These are phyloP conservation scores for Penicillium sp. DNA, from an alignment of 2,329 filamentous ascomycete genomes.

Conservation along the genomic window DNA sequence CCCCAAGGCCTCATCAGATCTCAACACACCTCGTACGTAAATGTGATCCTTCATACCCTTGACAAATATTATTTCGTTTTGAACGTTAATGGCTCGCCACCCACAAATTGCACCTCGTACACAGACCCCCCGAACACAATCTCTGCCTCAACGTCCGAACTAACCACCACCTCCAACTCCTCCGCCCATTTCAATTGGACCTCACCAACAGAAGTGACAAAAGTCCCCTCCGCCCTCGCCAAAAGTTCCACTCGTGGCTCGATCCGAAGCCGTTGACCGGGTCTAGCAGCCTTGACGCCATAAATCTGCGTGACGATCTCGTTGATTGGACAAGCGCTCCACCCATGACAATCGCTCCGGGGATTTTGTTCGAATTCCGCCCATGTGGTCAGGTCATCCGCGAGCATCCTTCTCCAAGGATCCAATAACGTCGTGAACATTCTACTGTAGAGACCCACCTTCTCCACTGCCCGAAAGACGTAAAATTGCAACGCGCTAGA, in stretches of 20 bases:
- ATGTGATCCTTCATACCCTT: not conserved
- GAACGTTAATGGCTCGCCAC: not conserved
- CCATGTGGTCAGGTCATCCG: constrained; percentile 27
- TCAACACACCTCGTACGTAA: not conserved
- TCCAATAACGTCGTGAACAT: constrained; percentile 17
- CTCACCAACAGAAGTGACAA: constrained; percentile 6
- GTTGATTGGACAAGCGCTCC: constrained; percentile 25
- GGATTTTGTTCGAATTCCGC: constrained; percentile 25
- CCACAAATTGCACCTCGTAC: not conserved
- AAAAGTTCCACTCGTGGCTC: constrained; percentile 13
- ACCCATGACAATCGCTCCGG: constrained; percentile 28
- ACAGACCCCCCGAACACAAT: constrained; percentile 4
- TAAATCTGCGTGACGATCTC: constrained; percentile 22
- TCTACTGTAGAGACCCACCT: constrained; percentile 22
- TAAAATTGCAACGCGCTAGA: constrained; percentile 25
- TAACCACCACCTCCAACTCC: constrained; percentile 7
- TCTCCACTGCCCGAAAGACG: constrained; percentile 23
- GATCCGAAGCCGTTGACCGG: constrained; percentile 13
- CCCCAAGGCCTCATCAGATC: no score
- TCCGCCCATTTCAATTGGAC: constrained; percentile 7
- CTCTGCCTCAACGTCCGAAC: constrained; percentile 6
- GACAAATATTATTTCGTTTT: not conserved
- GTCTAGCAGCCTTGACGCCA: constrained; percentile 9
- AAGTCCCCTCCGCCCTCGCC: not conserved
- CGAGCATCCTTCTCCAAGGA: constrained; percentile 26